These are phyloP conservation scores for Haplographium delicatum DNA, from an alignment of 495 filamentous ascomycete species.

Conservation along the genomic window DNA sequence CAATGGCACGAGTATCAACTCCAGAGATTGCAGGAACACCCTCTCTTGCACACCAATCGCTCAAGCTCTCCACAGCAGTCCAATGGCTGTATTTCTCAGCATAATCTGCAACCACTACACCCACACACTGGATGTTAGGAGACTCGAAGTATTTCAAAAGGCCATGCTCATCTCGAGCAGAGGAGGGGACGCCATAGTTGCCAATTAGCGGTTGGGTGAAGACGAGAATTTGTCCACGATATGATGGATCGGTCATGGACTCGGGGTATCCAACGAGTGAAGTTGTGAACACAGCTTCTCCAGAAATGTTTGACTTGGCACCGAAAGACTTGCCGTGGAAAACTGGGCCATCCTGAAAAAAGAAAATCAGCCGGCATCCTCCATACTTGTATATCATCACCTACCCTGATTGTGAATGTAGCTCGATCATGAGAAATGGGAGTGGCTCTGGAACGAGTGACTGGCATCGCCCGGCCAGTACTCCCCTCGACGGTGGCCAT, in stretches of 20 bases:
- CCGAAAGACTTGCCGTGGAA: constrained; percentile 93
- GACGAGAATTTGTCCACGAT: constrained; percentile 96
- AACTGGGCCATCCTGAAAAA: constrained; percentile 69
- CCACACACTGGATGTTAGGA: constrained; percentile 91
- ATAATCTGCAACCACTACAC: constrained; percentile 92
- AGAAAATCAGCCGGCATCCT: constrained; percentile 18
- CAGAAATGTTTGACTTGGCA: constrained; percentile 84
- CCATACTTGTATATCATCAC: constrained; percentile 17
- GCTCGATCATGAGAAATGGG: constrained; percentile 66
- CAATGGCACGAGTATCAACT: constrained; percentile 94
- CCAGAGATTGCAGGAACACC: constrained; percentile 95
- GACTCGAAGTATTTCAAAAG: constrained; percentile 93
- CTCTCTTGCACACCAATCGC: constrained; percentile 92
- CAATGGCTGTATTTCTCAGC: constrained; percentile 94
- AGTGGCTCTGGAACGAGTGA: constrained; percentile 40
- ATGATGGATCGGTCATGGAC: constrained; percentile 97
- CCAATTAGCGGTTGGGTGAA: constrained; percentile 99
- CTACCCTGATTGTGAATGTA: constrained; percentile 88
- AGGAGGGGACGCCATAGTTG: constrained; percentile 92
- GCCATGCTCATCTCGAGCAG: constrained; percentile 67
- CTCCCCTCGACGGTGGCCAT: constrained; percentile 69
- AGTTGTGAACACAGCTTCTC: constrained; percentile 93
- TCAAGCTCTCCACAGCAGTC: constrained; percentile 92
- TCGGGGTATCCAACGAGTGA: constrained; percentile 94
- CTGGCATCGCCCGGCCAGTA: constrained; percentile 52